Percentiles rank a stretch among this genome's conserved stretches.
Conservation (phyloP, 257 asterid genomes). For the Penstemon newberryi region DNA sequence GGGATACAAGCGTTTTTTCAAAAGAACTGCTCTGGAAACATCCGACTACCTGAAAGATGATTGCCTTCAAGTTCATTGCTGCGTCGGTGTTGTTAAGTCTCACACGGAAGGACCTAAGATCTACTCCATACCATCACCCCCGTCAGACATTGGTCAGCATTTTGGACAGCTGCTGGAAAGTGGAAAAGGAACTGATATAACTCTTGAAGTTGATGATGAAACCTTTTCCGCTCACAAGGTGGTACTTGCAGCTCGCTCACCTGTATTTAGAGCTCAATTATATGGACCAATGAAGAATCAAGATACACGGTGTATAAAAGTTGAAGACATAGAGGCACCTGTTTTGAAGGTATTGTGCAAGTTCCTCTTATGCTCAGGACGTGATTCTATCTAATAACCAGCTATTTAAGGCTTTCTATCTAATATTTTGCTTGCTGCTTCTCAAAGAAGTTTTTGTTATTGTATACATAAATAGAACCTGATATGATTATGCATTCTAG, state of each 20-base stretch:
- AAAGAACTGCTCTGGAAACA: constrained; percentile 70
- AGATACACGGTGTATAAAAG: constrained; percentile 53
- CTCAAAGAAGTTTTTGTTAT: constrained; percentile 7
- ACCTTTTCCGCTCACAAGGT: constrained; percentile 77
- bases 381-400: no score
- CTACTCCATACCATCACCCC: constrained; percentile 69
- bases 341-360: constrained; percentile 72
- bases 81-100: constrained; percentile 89
- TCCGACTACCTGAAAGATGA: constrained; percentile 90
- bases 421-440: not conserved
- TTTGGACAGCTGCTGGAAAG: constrained; percentile 82
- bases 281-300: constrained; percentile 97
- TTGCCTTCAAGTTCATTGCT: constrained; percentile 83
- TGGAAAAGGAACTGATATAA: constrained; percentile 71
- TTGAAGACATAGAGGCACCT: constrained; percentile 86
- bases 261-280: constrained; percentile 90
- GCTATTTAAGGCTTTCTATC: no score
- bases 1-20: constrained; percentile 88
- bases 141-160: constrained; percentile 83
- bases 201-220: constrained; percentile 75
- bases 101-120: constrained; percentile 84
- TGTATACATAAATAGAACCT: not conserved
- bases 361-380: constrained; percentile 10
- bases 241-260: constrained; percentile 95
- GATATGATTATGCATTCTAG: constrained; percentile 5